Evolutionary conservation across 2,329 filamentous ascomycete genomes (phyloP), one percentile per base, ranked within the genome.

Genomic region (Ophiocordyceps sinensis): DNA sequence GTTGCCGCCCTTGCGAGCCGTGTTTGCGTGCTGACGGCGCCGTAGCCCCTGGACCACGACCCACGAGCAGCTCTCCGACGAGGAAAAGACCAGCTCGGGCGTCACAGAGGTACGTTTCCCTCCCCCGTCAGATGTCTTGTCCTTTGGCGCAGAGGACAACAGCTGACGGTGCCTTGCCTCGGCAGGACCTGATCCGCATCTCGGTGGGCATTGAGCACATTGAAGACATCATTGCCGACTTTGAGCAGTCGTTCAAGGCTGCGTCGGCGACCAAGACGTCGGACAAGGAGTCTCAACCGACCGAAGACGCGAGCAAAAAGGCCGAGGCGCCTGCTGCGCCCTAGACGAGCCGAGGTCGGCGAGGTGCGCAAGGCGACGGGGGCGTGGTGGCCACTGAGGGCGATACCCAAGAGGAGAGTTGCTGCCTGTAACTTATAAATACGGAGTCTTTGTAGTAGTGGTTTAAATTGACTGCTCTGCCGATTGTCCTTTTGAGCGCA

Each of bases 171-270:
- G 19, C 19, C 19, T 19, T 26, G 23, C 23, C 9, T 36, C 10
- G 14, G 5, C 19, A 86, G 72, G 89, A 94, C 56, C 77, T 88
- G 32, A 94, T 96, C 62, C 84, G 89, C 47, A 91, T 96, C 55
- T 95, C 88, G 0, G 88, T 95, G 44, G 89, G 89, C 40, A 94
- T 83, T 1, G 89, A 96, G 67, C 87, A 95, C 61, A 94, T 96
- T 58, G 88, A 94, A 66, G 89, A 96, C 56, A 95, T 96, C 54
- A 91, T 94, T 56, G 82, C 79, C 52, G 89, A 96, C 64, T 95
- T 96, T 58, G 82, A 89, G 62, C 88, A 94, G 68, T 84, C 85
- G 0, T 93, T 95, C 63, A 73, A 77, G 56, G 71, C 74, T 23
- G 71, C 74, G 0, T 53, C 61, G 21, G 71, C 66, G 8, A 61